Evolutionary conservation across 2,329 filamentous ascomycete genomes (phyloP).

Genomic region (Rhinocladiella mackenziei): DNA sequence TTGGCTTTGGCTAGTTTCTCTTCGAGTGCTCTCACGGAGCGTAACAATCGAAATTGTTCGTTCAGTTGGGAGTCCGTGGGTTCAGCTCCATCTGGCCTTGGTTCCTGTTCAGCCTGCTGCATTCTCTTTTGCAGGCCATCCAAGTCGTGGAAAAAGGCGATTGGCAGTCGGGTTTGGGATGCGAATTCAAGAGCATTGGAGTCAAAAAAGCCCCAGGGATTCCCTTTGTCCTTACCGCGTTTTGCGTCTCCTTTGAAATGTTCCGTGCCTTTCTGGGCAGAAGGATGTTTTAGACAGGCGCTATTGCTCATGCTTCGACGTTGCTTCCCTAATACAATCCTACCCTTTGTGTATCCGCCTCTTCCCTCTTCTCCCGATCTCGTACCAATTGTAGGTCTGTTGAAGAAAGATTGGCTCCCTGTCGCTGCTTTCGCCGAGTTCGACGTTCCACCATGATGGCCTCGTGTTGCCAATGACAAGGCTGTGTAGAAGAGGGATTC

Average conservation of each 20-base stretch:
- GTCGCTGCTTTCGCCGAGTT: not conserved
- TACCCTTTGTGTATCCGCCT: slow-evolving; percentile 1
- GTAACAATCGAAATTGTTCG: slow-evolving; percentile 24
- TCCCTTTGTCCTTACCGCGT: not conserved
- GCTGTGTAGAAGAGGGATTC: slow-evolving; percentile 13
- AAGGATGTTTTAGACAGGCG: not conserved
- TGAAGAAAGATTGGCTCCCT: not conserved
- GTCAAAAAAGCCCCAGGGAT: slow-evolving; percentile 20
- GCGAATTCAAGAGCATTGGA: slow-evolving; percentile 24
- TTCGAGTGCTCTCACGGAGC: slow-evolving; percentile 28
- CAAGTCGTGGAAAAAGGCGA: slow-evolving; percentile 26
- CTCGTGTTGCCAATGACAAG: slow-evolving; percentile 5
- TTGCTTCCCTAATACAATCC: not conserved
- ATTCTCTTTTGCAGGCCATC: slow-evolving; percentile 17
- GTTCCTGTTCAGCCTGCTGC: slow-evolving; percentile 24
- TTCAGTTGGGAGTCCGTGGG: slow-evolving; percentile 10
- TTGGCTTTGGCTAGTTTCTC: slow-evolving; percentile 27
- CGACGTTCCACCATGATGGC: not conserved
- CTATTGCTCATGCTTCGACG: slow-evolving; percentile 7
- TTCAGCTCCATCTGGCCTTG: slow-evolving; percentile 39
- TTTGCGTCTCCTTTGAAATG: too few species aligned
- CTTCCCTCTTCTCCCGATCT: not conserved
- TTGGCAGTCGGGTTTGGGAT: slow-evolving; percentile 19
- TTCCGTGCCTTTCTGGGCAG: not conserved
- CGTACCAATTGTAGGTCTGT: not conserved